phyloP scores from a whole-genome alignment of 345 rosid genomes.

The Viola odorata region DNA sequence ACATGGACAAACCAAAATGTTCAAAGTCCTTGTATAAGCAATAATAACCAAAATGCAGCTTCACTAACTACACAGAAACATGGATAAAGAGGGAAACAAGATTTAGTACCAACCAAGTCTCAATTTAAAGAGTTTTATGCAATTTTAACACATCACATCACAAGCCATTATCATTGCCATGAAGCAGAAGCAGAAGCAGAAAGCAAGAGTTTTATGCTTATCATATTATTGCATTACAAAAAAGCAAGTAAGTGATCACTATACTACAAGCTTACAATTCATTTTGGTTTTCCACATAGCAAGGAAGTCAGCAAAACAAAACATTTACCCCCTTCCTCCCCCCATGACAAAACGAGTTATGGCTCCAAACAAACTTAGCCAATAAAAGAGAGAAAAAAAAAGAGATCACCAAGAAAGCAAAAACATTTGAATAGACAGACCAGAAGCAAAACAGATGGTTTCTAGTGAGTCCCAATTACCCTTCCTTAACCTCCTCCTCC shows the following conservation, averaged over 20 bases:
- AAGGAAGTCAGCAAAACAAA: not conserved
- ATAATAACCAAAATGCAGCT: no score
- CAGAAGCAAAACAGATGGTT: not conserved
- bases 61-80: no score
- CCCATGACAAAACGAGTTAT: slow-evolving; percentile 17
- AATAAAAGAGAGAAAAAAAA: not conserved
- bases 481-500: not conserved
- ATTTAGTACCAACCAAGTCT: no score
- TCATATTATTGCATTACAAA: slow-evolving; percentile 10
- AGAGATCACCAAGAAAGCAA: not conserved
- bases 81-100: no score
- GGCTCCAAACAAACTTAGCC: not conserved
- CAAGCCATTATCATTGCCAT: not conserved
- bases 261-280: not conserved
- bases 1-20: no score
- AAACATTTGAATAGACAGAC: not conserved
- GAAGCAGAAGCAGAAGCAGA: not conserved
- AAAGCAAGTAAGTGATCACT: not conserved
- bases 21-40: no score
- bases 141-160: no score
- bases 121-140: no score
- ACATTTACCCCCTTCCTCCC: not conserved
- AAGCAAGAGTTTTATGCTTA: slow-evolving; percentile 8
- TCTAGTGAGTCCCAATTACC: not conserved
- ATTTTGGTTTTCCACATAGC: no score